These are phyloP conservation scores for Solidago caesia DNA, from an alignment of 129 eudicot species.

Conservation along the genomic window DNA sequence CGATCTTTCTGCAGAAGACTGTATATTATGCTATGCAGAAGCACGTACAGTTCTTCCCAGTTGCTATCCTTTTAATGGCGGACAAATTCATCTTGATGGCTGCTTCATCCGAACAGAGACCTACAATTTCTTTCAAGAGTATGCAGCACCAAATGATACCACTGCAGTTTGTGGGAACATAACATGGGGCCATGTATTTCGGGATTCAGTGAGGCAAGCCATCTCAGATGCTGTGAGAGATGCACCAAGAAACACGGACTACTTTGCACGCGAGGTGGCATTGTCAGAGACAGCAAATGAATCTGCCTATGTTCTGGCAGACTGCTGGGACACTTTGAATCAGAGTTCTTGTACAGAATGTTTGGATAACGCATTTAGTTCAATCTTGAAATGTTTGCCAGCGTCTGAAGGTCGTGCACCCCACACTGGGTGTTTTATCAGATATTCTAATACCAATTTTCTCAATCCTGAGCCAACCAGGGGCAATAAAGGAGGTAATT, in stretches of 20 bases:
- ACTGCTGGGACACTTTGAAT: slow-evolving; percentile 64
- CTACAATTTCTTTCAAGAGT: slow-evolving; percentile 49
- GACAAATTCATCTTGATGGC: slow-evolving; percentile 64
- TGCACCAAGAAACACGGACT: slow-evolving; percentile 39
- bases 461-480: slow-evolving; percentile 37
- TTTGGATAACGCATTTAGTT: slow-evolving; percentile 46
- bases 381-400: slow-evolving; percentile 51
- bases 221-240: slow-evolving; percentile 38
- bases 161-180: slow-evolving; percentile 51
- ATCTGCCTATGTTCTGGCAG: slow-evolving; percentile 52
- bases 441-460: slow-evolving; percentile 67
- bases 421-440: slow-evolving; percentile 60
- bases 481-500: slow-evolving; percentile 6
- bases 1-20: slow-evolving; percentile 66
- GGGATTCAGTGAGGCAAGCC: slow-evolving; percentile 40
- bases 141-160: slow-evolving; percentile 35
- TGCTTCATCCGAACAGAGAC: slow-evolving; percentile 64
- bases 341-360: slow-evolving; percentile 49
- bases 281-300: slow-evolving; percentile 26
- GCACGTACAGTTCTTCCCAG: slow-evolving; percentile 60
- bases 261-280: slow-evolving; percentile 31
- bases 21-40: slow-evolving; percentile 54
- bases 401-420: slow-evolving; percentile 56
- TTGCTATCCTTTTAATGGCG: slow-evolving; percentile 58
- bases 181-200: slow-evolving; percentile 26